A percentile compares a stretch with the other conserved stretches of the same genome.
Conservation (phyloP, 257 asterid genomes). For the Orobanche coerulescens region DNA sequence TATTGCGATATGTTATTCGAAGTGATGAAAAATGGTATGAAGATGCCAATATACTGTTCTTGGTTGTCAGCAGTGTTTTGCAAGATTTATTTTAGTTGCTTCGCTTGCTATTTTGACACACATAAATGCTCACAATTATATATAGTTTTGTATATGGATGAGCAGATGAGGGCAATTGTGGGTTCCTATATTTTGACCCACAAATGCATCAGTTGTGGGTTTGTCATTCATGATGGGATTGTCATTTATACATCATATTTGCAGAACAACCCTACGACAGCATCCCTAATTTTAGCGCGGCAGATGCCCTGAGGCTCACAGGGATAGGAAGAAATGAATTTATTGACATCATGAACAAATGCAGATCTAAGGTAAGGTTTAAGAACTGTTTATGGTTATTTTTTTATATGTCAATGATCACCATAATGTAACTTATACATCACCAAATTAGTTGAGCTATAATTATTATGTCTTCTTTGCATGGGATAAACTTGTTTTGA, state of each 20-base stretch:
- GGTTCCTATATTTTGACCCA: too few relatives aligned
- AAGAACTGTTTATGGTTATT: constrained; percentile 7
- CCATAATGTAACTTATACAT: not conserved
- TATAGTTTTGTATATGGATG: not conserved
- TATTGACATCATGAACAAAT: constrained; percentile 97
- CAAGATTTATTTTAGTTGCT: not conserved
- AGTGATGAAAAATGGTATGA: constrained; percentile 94
- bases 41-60: constrained; percentile 10
- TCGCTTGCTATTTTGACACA: constrained; percentile 13
- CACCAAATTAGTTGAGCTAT: constrained; percentile 11
- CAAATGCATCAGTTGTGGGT: not conserved
- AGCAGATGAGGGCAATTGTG: not conserved
- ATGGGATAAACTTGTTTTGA: constrained; percentile 2
- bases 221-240: constrained; percentile 12
- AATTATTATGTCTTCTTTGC: not conserved
- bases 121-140: not conserved
- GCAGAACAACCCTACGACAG: constrained; percentile 99
- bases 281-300: constrained; percentile 98
- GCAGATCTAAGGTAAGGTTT: constrained; percentile 94
- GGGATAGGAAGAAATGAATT: constrained; percentile 98
- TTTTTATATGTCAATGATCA: constrained; percentile 12
- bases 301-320: constrained; percentile 90
- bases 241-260: constrained; percentile 24
- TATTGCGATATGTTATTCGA: constrained; percentile 94
- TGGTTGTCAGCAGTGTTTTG: not conserved